Conservation (phyloP, 1,284 basidiomycete species). For the Psilocybe mexicana region DNA sequence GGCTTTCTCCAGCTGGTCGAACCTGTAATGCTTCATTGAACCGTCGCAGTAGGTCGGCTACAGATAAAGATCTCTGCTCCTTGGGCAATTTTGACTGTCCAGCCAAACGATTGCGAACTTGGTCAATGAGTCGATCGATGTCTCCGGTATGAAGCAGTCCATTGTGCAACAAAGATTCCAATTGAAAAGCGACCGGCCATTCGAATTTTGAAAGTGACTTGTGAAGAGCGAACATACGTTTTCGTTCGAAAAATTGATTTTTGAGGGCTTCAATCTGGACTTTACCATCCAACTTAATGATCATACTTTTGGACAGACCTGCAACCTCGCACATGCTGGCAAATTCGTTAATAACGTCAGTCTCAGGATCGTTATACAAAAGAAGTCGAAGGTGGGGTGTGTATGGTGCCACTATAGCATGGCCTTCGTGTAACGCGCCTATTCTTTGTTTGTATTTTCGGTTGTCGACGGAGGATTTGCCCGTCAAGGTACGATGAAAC, state of each 20-base stretch:
- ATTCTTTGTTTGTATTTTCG: conserved; percentile 55
- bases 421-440: conserved; percentile 52
- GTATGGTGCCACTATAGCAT: conserved; percentile 58
- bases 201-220: conserved; percentile 43
- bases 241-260: conserved; percentile 50
- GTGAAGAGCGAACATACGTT: conserved; percentile 45
- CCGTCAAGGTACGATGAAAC: conserved; percentile 52
- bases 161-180: conserved; percentile 65
- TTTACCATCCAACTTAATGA: conserved; percentile 27
- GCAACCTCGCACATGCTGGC: conserved; percentile 52
- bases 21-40: conserved; percentile 48
- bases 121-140: conserved; percentile 43
- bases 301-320: conserved; percentile 41
- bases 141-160: conserved; percentile 58
- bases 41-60: conserved; percentile 51
- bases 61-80: conserved; percentile 26
- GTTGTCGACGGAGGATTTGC: conserved; percentile 36
- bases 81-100: conserved; percentile 13
- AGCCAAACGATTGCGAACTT: conserved; percentile 42
- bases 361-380: conserved; percentile 43
- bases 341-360: conserved; percentile 38
- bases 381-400: conserved; percentile 66
- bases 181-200: conserved; percentile 70
- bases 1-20: conserved; percentile 43
- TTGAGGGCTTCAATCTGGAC: conserved; percentile 46